phyloP scores from a whole-genome alignment of 2,329 filamentous ascomycete species.

The Xylariaceae sp. region DNA sequence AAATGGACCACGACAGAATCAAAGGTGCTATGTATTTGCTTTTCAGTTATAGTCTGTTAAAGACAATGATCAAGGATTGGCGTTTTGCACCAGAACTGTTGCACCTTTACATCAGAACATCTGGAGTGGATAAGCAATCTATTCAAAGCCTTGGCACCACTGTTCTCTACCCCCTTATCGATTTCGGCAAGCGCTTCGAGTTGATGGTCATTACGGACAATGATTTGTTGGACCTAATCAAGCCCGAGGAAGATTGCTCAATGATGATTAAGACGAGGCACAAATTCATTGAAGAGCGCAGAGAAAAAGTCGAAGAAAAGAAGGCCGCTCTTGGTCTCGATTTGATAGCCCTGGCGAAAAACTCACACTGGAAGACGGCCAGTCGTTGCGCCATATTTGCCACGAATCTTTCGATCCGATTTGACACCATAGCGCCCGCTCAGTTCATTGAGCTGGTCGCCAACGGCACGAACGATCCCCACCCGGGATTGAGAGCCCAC shows the following conservation, averaged over 20 bases:
- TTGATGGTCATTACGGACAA: slow-evolving; percentile 78
- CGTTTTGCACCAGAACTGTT: slow-evolving; percentile 88
- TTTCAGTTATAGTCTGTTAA: slow-evolving; percentile 80
- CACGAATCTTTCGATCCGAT: slow-evolving; percentile 84
- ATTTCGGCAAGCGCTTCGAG: slow-evolving; percentile 86
- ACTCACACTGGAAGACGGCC: slow-evolving; percentile 94
- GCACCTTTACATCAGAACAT: slow-evolving; percentile 82
- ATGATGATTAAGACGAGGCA: slow-evolving; percentile 61
- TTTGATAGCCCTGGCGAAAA: slow-evolving; percentile 68
- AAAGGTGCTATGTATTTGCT: slow-evolving; percentile 92
- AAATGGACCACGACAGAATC: slow-evolving; percentile 81
- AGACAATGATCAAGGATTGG: slow-evolving; percentile 88
- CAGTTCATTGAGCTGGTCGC: slow-evolving; percentile 80
- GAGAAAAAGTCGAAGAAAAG: slow-evolving; percentile 72
- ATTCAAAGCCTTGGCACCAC: slow-evolving; percentile 83
- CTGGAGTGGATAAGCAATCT: slow-evolving; percentile 85
- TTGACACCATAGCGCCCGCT: slow-evolving; percentile 76
- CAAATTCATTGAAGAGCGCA: slow-evolving; percentile 67
- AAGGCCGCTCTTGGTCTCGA: slow-evolving; percentile 78
- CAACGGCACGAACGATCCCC: slow-evolving; percentile 78
- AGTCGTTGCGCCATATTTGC: slow-evolving; percentile 85
- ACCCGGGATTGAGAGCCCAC: slow-evolving; percentile 76
- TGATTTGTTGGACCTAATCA: slow-evolving; percentile 63
- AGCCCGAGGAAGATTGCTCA: slow-evolving; percentile 60
- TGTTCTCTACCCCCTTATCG: slow-evolving; percentile 78